Conservation (phyloP, 495 filamentous ascomycete genomes). For the Chaetomium cochliodes region DNA sequence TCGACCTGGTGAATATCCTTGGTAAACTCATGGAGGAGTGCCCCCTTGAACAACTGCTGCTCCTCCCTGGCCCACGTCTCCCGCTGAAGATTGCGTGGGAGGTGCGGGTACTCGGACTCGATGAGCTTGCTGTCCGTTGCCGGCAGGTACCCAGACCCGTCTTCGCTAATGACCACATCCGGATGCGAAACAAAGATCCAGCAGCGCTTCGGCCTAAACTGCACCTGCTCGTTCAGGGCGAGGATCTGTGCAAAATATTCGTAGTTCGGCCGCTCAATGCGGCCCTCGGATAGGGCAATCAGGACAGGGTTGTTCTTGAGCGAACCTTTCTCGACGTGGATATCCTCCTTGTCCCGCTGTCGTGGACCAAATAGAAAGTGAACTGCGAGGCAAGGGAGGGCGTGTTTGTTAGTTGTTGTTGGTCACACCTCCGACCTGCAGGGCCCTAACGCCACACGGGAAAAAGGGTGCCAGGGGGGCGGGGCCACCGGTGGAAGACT, state of each 20-base stretch:
- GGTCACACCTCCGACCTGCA: conserved; percentile 11
- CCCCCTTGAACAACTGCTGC: conserved; percentile 35
- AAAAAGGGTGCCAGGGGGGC: conserved; percentile 10
- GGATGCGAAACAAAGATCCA: conserved; percentile 49
- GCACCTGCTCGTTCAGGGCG: conserved; percentile 41
- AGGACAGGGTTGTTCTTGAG: conserved; percentile 55
- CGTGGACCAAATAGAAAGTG: conserved; percentile 47
- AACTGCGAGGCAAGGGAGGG: conserved; percentile 34
- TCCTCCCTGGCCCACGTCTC: conserved; percentile 40
- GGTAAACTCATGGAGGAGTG: conserved; percentile 51
- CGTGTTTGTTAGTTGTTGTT: conserved; percentile 17
- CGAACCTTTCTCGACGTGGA: conserved; percentile 42
- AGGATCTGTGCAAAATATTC: conserved; percentile 50
- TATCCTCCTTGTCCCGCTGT: conserved; percentile 24
- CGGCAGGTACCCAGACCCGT: conserved; percentile 34
- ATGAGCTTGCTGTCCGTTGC: conserved; percentile 38
- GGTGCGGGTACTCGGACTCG: conserved; percentile 47
- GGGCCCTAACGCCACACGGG: conserved; percentile 12
- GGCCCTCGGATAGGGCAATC: conserved; percentile 49
- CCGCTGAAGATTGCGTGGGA: conserved; percentile 43
- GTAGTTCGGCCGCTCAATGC: conserved; percentile 50
- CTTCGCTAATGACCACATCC: conserved; percentile 40
- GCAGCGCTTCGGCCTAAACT: conserved; percentile 43
- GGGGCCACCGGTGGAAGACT: conserved; percentile 18
- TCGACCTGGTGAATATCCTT: conserved; percentile 42